Percentiles rank a stretch among this genome's conserved stretches.
Conservation (phyloP, 768 basidiomycete genomes). For the Floccularia luteovirens region DNA sequence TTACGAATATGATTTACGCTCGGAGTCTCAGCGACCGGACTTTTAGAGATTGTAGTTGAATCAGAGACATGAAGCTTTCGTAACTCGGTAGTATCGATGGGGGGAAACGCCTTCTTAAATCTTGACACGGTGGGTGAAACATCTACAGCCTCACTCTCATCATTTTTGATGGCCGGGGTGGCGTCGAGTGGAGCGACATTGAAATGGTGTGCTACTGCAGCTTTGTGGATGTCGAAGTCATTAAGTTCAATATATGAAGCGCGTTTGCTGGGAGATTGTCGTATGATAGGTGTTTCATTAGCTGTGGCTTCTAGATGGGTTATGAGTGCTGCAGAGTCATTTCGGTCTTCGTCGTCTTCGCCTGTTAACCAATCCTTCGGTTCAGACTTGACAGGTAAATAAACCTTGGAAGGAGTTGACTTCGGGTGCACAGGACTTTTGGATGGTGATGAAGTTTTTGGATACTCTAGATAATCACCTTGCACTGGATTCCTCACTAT, state of each 20-base stretch:
- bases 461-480: not conserved
- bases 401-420: too few species aligned
- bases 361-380: constrained; percentile 72
- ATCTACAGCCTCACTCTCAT: constrained; percentile 12
- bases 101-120: constrained; percentile 28
- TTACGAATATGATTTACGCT: constrained; percentile 13
- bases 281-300: constrained; percentile 40
- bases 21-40: constrained; percentile 21
- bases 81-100: constrained; percentile 19
- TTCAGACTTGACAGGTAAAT: constrained; percentile 19
- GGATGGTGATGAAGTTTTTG: not conserved
- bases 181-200: constrained; percentile 13
- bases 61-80: constrained; percentile 8
- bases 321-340: constrained; percentile 8
- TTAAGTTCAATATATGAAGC: constrained; percentile 55
- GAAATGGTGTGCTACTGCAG: constrained; percentile 28
- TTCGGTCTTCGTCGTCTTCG: constrained; percentile 33
- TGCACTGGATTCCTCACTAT: not conserved
- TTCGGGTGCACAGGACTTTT: too few species aligned
- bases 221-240: constrained; percentile 28
- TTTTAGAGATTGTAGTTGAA: constrained; percentile 40
- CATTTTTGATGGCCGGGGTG: constrained; percentile 8
- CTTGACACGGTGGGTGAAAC: constrained; percentile 29
- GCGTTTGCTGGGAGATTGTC: constrained; percentile 68
- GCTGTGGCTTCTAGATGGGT: constrained; percentile 11